Conservation (phyloP, 352 stramenopile genomes). For the Phytophthora citricola region DNA sequence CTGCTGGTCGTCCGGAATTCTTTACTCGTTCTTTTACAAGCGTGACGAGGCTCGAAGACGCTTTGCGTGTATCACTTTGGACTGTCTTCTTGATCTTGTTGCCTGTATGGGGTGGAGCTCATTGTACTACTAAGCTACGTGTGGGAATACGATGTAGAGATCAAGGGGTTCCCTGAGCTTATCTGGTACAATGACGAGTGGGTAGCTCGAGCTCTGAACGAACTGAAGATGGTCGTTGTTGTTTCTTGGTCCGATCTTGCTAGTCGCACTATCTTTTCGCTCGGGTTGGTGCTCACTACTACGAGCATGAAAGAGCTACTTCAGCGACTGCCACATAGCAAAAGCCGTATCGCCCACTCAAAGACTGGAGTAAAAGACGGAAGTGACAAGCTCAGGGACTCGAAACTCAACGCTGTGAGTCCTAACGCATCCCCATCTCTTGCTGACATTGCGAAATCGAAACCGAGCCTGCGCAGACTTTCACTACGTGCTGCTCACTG, state of each 20-base stretch:
- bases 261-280: slow-evolving; percentile 30
- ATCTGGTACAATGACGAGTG: slow-evolving; percentile 41
- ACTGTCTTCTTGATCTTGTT: slow-evolving; percentile 33
- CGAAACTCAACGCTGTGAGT: background rate
- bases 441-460: background rate
- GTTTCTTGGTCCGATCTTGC: slow-evolving; percentile 35
- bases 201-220: slow-evolving; percentile 29
- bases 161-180: slow-evolving; percentile 13
- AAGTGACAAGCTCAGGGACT: slow-evolving; percentile 6
- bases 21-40: slow-evolving; percentile 26
- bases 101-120: slow-evolving; percentile 25
- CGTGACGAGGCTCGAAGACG: slow-evolving; percentile 19
- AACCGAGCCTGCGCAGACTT: background rate
- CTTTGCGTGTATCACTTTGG: slow-evolving; percentile 23
- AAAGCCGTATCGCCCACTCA: background rate
- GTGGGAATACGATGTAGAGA: background rate
- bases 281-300: slow-evolving; percentile 25
- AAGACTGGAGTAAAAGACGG: background rate
- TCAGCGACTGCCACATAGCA: background rate
- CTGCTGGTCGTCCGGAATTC: slow-evolving; percentile 29
- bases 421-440: background rate
- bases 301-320: slow-evolving; percentile 35
- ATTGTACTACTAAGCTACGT: slow-evolving; percentile 25
- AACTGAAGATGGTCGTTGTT: slow-evolving; percentile 38
- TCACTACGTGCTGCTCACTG: slow-evolving; percentile 15